These are phyloP conservation scores for Claviceps sp. DNA, from an alignment of 2,329 filamentous ascomycete species.

Conservation along the genomic window DNA sequence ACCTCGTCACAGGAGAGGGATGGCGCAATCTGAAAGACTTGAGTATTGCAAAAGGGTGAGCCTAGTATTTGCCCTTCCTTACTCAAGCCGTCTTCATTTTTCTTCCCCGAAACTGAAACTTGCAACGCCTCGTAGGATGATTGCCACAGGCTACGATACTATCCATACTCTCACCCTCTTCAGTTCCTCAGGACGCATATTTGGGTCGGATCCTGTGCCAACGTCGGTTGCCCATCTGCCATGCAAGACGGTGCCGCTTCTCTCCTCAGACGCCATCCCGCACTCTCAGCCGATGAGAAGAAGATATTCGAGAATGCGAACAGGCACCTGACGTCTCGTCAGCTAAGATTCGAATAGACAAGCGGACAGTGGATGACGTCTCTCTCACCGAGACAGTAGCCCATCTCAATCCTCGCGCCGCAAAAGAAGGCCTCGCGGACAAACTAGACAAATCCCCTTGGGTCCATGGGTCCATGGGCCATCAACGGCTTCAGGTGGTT, in stretches of 20 bases:
- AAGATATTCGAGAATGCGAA: slow-evolving; percentile 39
- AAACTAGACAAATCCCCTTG: slow-evolving; percentile 20
- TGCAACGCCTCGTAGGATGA: slow-evolving; percentile 25
- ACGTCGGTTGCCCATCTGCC: slow-evolving; percentile 50
- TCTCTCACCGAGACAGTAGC: slow-evolving; percentile 54
- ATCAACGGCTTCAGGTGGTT: slow-evolving; percentile 56
- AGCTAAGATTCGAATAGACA: slow-evolving; percentile 45
- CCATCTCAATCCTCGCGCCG: slow-evolving; percentile 11
- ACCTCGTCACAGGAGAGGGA: slow-evolving; percentile 51
- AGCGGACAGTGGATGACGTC: slow-evolving; percentile 69
- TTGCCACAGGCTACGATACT: slow-evolving; percentile 46
- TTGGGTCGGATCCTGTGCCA: slow-evolving; percentile 45
- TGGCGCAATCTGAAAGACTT: slow-evolving; percentile 51
- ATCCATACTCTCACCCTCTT: slow-evolving; percentile 37
- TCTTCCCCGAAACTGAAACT: not conserved
- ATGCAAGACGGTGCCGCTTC: slow-evolving; percentile 53
- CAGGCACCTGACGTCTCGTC: slow-evolving; percentile 37
- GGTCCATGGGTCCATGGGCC: slow-evolving; percentile 46
- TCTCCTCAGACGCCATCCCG: slow-evolving; percentile 33
- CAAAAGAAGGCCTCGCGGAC: slow-evolving; percentile 7
- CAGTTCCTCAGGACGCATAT: slow-evolving; percentile 47
- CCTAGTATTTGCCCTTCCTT: not conserved
- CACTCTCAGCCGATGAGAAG: slow-evolving; percentile 17
- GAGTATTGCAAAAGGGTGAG: slow-evolving; percentile 39
- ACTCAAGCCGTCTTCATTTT: not conserved